Base-by-base conservation (phyloP, 306 rosid genomes). In the Dryas alaskensis region DNA sequence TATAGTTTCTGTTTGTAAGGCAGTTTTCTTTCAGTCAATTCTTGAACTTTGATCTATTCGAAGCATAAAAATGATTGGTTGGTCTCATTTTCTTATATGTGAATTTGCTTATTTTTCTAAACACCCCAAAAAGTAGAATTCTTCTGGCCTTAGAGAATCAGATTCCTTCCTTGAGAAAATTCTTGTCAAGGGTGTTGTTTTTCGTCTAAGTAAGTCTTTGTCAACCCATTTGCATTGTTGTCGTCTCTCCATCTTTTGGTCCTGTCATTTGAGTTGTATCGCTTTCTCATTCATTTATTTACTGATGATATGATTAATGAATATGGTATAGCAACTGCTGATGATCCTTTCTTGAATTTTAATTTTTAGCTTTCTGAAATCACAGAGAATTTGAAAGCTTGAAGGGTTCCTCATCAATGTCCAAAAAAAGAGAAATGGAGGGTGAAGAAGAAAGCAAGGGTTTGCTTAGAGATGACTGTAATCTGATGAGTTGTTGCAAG, bases 371-470 rank as follows among this genome's bases (percentile, higher is more conserved):
- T 8, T 49, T 62, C 70, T 9, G 39, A 53, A 40, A 48, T 70
- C 67, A 16, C 87, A 72, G 76, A 75, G 19, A 58, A 47, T 63
- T 54, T 44, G 19, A 46, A 62, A 47, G 43, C 47, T 57, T 66
- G 17, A 27, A 47, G 54, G 42, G 66, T 73, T 55, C 70, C 68
- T 57, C 70, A 76, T 69, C 79, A 68, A 74, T 71, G 73, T 57
- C 51, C 60, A 57, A 39, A 67, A 42, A 59, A 47, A 78, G 55
- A 73, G 75, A 76, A 71, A 59, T 70, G 58, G 69, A 69, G 68
- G 70, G 16, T 37, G 62, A 16, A 14, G 79, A 64, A 48, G 69
- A 73, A 77, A 72, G 58, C 57, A 16, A 47, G 19, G 19, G 52
- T 14, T 67, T 76, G 7, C 25, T 49, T 19, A 8, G 46, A 50